Evolutionary conservation across 257 asterid genomes (phyloP).

Genomic region (Salvia splendens): DNA sequence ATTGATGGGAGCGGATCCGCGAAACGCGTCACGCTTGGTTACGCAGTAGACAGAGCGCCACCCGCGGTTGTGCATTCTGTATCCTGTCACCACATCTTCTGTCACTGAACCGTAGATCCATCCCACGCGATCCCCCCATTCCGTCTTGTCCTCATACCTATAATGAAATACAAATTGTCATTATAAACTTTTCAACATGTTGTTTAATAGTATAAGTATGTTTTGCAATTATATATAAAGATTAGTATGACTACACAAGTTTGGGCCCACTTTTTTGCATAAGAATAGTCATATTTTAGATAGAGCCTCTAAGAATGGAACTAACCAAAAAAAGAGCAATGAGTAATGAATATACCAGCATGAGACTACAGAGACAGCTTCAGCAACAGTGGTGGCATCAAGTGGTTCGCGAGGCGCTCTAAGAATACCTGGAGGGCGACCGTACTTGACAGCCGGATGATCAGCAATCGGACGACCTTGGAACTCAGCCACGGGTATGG

Average conservation of each 20-base stretch:
- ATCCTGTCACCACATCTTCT: conserved; percentile 70
- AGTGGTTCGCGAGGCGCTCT: conserved; percentile 52
- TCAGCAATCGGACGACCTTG: conserved; percentile 66
- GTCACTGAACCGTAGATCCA: conserved; percentile 73
- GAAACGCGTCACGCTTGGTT: conserved; percentile 63
- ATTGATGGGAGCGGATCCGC: conserved; percentile 68
- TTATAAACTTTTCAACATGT: too few species aligned
- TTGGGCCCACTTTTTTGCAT: too few species aligned
- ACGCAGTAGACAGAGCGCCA: conserved; percentile 69
- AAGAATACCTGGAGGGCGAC: conserved; percentile 58
- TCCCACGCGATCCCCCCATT: conserved; percentile 73
- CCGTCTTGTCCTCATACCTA: conserved; percentile 69
- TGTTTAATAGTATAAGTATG: too few species aligned
- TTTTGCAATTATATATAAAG: too few species aligned
- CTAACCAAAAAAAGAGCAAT: too few species aligned
- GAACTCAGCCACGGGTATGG: conserved; percentile 57
- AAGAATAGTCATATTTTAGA: too few species aligned
- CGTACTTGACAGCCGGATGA: conserved; percentile 65
- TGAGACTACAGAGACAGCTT: conserved; percentile 56
- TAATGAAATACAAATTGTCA: too few species aligned
- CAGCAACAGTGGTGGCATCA: conserved; percentile 59
- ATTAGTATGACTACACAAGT: too few species aligned
- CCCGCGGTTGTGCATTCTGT: conserved; percentile 69
- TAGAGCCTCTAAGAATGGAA: too few species aligned
- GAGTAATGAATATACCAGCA: conserved; percentile 41